phyloP scores from a whole-genome alignment of 108 stramenopile species.

The Epithemia pelagica region DNA sequence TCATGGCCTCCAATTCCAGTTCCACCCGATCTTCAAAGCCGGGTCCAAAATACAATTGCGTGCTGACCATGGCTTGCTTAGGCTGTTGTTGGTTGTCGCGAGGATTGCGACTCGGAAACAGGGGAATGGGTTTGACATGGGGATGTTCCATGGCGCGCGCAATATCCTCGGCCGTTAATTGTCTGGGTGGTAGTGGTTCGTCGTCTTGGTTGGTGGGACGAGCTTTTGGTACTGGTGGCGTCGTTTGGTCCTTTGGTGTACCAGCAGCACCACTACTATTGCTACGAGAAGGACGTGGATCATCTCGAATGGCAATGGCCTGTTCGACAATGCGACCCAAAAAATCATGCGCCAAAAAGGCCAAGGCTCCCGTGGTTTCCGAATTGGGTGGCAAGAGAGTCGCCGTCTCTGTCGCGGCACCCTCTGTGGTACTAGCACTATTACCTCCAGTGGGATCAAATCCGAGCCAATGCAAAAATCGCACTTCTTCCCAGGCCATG shows the following conservation, averaged over 20 bases:
- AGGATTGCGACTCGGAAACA: slow-evolving; percentile 19
- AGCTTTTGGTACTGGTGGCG: neutral
- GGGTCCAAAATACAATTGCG: slow-evolving; percentile 80
- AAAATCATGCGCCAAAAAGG: slow-evolving; percentile 73
- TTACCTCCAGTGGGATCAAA: slow-evolving; percentile 41
- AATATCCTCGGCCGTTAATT: slow-evolving; percentile 26
- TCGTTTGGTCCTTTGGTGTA: neutral
- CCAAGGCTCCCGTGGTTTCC: slow-evolving; percentile 65
- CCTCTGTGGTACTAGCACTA: neutral
- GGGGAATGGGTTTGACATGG: slow-evolving; percentile 38
- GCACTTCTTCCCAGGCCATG: slow-evolving; percentile 26
- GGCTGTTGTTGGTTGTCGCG: neutral
- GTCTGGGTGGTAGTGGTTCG: slow-evolving; percentile 34
- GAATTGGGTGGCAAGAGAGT: slow-evolving; percentile 61
- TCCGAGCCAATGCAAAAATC: slow-evolving; percentile 80
- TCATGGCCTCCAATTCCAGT: slow-evolving; percentile 74
- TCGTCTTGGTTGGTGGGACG: slow-evolving; percentile 9
- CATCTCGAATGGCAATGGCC: slow-evolving; percentile 34
- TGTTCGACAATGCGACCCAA: slow-evolving; percentile 78
- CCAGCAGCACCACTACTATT: neutral
- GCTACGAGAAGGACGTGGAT: too few relatives aligned
- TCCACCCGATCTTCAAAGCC: slow-evolving; percentile 80
- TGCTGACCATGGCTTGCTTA: slow-evolving; percentile 20
- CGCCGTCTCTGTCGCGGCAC: slow-evolving; percentile 7
- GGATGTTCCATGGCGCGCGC: slow-evolving; percentile 43